Evolutionary conservation across 2,329 filamentous ascomycete species (phyloP), one percentile per base, ranked within the genome.

Genomic region (Ceratocystis papillata): DNA sequence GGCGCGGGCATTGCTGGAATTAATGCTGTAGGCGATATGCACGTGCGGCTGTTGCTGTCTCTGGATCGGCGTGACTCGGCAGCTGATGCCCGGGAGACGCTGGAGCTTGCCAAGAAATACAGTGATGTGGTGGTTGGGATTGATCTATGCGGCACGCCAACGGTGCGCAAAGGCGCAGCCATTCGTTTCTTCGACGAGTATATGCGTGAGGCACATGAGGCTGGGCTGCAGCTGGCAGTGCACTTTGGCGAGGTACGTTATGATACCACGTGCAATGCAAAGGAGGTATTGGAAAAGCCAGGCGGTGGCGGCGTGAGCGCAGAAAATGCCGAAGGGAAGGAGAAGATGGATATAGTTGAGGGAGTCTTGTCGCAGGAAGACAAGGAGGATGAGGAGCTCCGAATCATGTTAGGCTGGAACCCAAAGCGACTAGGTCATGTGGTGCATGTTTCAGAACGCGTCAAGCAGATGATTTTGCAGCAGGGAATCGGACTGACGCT

Each of bases 141-240:
- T 25, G 90, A 94, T 72, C 81, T 94, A 22, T 93, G 89, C 74
- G 90, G 90, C 20, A 85, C 95, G 71, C 89, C 89, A 0, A 71
- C 73, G 5, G 73, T 72, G 1, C 72, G 73, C 1, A 77, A 80
- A 0, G 79, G 78, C 69, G 85, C 85, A 8, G 80, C 85, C 62
- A 77, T 92, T 22, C 75, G 78, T 17, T 74, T 82, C 5, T 88
- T 90, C 72, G 76, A 77, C 1, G 75, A 79, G 0, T 80, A 84
- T 0, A 87, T 94, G 70, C 70, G 73, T 0, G 76, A 78, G 65
- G 87, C 87, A 4, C 81, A 79, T 68, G 73, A 71, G 0, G 68
- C 79, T 0, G 83, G 81, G 0, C 73, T 94, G 17, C 80, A 80
- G 0, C 75, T 90, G 30, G 92, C 89, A 0, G 75, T 93, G 64